Percentiles rank a stretch among this genome's conserved stretches.
These are phyloP conservation scores for Adansonia rubrostipa DNA, from an alignment of 441 rosid species.

Conservation along the genomic window DNA sequence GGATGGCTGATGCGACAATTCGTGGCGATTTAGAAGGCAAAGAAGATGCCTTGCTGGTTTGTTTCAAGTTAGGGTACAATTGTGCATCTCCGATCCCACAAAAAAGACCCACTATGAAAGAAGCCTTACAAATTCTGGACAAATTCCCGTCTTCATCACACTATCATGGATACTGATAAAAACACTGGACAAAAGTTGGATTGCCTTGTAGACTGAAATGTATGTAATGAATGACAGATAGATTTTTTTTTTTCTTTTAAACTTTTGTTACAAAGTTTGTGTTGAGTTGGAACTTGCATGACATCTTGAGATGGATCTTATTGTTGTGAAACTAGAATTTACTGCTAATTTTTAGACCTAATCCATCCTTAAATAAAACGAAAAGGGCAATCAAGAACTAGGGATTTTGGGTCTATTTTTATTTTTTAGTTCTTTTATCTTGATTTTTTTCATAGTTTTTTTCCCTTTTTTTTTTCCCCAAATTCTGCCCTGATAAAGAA, in stretches of 20 bases:
- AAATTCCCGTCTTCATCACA: conserved; percentile 54
- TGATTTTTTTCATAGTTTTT: too few relatives aligned
- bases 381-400: too few relatives aligned
- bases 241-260: background rate
- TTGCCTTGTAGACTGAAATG: conserved; percentile 27
- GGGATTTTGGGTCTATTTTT: too few relatives aligned
- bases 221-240: conserved; percentile 35
- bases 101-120: conserved; percentile 84
- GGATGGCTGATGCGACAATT: conserved; percentile 70
- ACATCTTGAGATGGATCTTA: background rate
- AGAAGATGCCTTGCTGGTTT: conserved; percentile 66
- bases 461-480: too few relatives aligned
- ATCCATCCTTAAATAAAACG: too few relatives aligned
- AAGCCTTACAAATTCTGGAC: conserved; percentile 65
- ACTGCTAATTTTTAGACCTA: background rate
- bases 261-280: background rate
- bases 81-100: conserved; percentile 82
- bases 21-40: conserved; percentile 74
- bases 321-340: background rate
- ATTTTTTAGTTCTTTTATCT: too few relatives aligned
- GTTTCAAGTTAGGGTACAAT: conserved; percentile 67
- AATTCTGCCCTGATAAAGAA: too few relatives aligned
- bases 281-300: background rate
- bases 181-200: background rate
- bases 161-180: conserved; percentile 33